Evolutionary conservation across 371 early-diverging fungal genomes (phyloP), one percentile per base, ranked within the genome.

Genomic region (Entomophthora muscae): DNA sequence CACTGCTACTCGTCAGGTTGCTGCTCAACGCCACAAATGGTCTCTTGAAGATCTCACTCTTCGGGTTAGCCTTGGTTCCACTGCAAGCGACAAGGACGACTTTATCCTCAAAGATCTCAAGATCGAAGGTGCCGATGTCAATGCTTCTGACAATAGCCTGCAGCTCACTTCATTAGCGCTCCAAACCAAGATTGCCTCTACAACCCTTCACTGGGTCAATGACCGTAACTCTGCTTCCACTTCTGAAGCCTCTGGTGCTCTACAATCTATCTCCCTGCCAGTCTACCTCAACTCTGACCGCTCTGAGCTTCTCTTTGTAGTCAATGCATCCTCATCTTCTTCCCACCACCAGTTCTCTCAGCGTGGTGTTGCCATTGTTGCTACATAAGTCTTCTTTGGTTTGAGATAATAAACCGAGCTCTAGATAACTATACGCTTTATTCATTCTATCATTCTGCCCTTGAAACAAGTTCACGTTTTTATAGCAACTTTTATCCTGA

Each of bases 1-100:
- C n/a, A 94, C 93, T 0, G 94, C 93, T 22, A 87, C 93, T 12
- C 78, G 93, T 61, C 95, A 95, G 70, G 77, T 83, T 5, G 88
- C 81, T 0, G 93, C 95, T 10, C 88, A 84, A 69, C 69, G 68
- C 30, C 68, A 77, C 53, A 69, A 73, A 30, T 83, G 82, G 77
- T 85, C 85, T 55, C 69, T 84, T 23, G 83, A 84, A 74, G 82
- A 84, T 66, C 75, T 87, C 21, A 68, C 67, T 3, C 63, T 85
- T 23, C 71, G 75, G 63, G 66, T 85, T 5, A 73, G 73, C 57
- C 70, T 81, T 51, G 72, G 54, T 3, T 52, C 22, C 7, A 69
- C 65, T 24, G 61, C 57, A 31, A 42, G 27, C 23, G 64, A 65
- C 24, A 22, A 59, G 3, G 32, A 69, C 22, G 71, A 60, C 27